Percentiles rank a stretch among this genome's conserved stretches.
These are phyloP conservation scores for Xylaria intraflava DNA, from an alignment of 495 filamentous ascomycete genomes.

Conservation along the genomic window DNA sequence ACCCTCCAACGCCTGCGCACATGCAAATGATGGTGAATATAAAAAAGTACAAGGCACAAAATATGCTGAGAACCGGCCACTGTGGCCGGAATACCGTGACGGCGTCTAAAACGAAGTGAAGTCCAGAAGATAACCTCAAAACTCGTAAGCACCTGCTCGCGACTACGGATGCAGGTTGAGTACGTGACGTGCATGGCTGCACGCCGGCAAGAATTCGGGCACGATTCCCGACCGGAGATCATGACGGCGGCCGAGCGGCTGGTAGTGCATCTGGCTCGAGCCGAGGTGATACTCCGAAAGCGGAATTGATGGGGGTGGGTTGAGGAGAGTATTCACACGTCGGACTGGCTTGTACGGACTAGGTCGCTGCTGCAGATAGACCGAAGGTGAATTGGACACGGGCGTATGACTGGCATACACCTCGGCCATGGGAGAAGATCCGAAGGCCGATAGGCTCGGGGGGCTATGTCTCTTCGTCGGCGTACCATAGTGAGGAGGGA, in stretches of 20 bases:
- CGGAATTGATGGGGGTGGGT: slow-evolving; percentile 76
- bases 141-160: neutral
- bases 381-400: slow-evolving; percentile 49
- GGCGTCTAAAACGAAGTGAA: neutral
- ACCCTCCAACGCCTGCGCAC: slow-evolving; percentile 22
- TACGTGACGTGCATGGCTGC: slow-evolving; percentile 16
- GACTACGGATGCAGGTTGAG: slow-evolving; percentile 15
- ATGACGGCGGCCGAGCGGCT: slow-evolving; percentile 72
- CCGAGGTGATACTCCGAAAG: slow-evolving; percentile 64
- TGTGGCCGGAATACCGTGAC: neutral
- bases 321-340: slow-evolving; percentile 78
- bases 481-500: slow-evolving; percentile 32
- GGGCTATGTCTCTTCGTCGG: slow-evolving; percentile 38
- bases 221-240: slow-evolving; percentile 77
- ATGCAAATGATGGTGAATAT: slow-evolving; percentile 18
- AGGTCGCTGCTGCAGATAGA: slow-evolving; percentile 55
- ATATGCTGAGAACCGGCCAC: neutral
- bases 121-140: slow-evolving; percentile 7
- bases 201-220: slow-evolving; percentile 54
- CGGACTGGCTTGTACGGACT: slow-evolving; percentile 93
- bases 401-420: slow-evolving; percentile 49
- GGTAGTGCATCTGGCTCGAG: slow-evolving; percentile 91
- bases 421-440: slow-evolving; percentile 47
- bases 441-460: slow-evolving; percentile 25
- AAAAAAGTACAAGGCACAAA: slow-evolving; percentile 12